phyloP scores from a whole-genome alignment of 192 early-diverging fungal species.

The Gryganskiella cystojenkinii region DNA sequence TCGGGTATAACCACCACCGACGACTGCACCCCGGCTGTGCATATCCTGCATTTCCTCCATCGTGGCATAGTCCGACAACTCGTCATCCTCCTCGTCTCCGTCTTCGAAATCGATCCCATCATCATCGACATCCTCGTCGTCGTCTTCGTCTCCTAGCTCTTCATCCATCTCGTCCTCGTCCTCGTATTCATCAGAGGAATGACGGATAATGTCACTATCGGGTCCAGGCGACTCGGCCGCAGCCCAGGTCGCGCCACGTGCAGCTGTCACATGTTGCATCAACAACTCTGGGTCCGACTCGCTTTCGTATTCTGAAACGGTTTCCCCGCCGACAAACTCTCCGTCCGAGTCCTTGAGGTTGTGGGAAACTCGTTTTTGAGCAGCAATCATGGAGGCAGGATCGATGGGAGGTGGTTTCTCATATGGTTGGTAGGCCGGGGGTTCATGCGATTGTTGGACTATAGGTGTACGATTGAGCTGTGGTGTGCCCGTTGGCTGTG shows the following conservation, averaged over 20 bases:
- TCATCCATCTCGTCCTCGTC: slow-evolving; percentile 32
- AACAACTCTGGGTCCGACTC: no score
- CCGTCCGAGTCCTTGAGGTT: no score
- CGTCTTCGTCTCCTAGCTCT: slow-evolving; percentile 27
- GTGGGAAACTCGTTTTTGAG: no score
- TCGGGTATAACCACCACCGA: slow-evolving; percentile 13
- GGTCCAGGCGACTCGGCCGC: slow-evolving; percentile 25
- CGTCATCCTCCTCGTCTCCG: slow-evolving; percentile 36
- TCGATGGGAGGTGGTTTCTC: not conserved
- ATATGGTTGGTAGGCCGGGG: slow-evolving; percentile 3
- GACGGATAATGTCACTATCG: slow-evolving; percentile 19
- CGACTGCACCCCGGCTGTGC: slow-evolving; percentile 15
- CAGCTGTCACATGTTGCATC: no score
- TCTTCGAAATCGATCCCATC: slow-evolving; percentile 48
- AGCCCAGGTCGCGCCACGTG: no score
- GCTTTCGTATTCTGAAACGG: no score
- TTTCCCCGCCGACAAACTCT: no score
- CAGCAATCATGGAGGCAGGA: no score
- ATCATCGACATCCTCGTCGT: slow-evolving; percentile 42
- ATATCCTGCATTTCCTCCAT: slow-evolving; percentile 22
- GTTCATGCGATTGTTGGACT: slow-evolving; percentile 5
- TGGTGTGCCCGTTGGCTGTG: no score
- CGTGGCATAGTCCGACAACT: slow-evolving; percentile 18
- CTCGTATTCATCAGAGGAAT: slow-evolving; percentile 45
- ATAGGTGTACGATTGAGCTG: no score